Conservation (phyloP, 176 grass and related monocot genomes). For the Cenchrus purpureus region DNA sequence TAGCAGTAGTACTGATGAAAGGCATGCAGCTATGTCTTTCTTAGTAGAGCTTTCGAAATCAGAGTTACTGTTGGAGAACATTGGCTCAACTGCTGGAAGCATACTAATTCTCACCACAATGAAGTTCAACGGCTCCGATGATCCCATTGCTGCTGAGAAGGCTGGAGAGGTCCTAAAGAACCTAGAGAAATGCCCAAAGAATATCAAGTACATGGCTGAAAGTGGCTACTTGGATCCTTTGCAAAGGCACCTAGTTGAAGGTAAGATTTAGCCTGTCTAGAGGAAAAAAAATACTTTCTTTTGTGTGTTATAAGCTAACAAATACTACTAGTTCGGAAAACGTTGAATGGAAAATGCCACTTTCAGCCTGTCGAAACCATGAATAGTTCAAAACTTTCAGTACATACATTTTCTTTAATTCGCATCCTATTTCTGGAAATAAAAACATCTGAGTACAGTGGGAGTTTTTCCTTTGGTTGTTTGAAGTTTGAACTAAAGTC, state of each 20-base stretch:
- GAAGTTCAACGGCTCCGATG: slow-evolving; percentile 74
- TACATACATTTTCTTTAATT: slow-evolving; percentile 4
- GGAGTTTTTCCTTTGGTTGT: not conserved
- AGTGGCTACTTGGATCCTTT: slow-evolving; percentile 90
- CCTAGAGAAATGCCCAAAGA: slow-evolving; percentile 81
- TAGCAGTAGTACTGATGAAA: slow-evolving; percentile 65
- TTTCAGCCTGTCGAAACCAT: not conserved
- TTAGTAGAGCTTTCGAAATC: slow-evolving; percentile 77
- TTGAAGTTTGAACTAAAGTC: not conserved
- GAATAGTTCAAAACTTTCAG: not conserved
- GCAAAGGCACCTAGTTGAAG: slow-evolving; percentile 78
- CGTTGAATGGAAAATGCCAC: not conserved
- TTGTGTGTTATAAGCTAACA: not conserved
- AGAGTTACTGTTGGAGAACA: slow-evolving; percentile 61
- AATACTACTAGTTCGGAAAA: not conserved
- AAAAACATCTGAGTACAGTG: not conserved
- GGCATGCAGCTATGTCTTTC: slow-evolving; percentile 72
- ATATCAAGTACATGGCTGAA: slow-evolving; percentile 96
- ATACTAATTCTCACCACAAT: slow-evolving; percentile 85
- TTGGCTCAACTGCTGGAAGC: slow-evolving; percentile 64
- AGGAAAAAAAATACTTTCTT: not conserved
- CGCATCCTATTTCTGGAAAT: not conserved
- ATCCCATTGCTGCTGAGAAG: slow-evolving; percentile 63
- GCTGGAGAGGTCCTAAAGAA: slow-evolving; percentile 70
- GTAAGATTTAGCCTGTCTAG: slow-evolving; percentile 42